phyloP scores from a whole-genome alignment of 805 yeast genomes.

The Ogataea siamensis region DNA sequence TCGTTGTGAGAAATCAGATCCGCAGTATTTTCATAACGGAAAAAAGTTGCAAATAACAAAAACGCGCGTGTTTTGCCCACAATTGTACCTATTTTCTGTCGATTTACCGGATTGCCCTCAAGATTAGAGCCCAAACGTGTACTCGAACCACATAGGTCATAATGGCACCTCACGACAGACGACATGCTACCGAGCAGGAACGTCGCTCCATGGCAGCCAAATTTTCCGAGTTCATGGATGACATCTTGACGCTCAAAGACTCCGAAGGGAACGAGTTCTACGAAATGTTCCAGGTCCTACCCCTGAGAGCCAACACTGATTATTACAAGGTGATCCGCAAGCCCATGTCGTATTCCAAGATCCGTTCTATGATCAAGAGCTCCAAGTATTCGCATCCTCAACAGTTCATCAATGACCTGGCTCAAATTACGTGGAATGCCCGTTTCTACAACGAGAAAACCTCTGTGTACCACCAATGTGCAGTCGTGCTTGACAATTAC shows the following conservation, averaged over 20 bases:
- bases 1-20: conserved; percentile 10
- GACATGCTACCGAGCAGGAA: conserved; percentile 19
- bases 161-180: conserved; percentile 14
- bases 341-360: conserved; percentile 80
- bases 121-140: conserved; percentile 2
- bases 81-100: conserved; percentile 4
- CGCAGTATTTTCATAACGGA: conserved; percentile 5
- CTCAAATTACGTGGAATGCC: conserved; percentile 89
- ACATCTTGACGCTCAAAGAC: conserved; percentile 28
- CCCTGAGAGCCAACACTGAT: conserved; percentile 69
- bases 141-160: not conserved
- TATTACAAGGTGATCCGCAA: conserved; percentile 74
- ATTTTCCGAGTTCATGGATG: conserved; percentile 20
- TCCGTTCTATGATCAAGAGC: conserved; percentile 57
- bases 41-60: conserved; percentile 3
- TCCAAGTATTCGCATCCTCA: conserved; percentile 57
- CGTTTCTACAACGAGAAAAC: conserved; percentile 73
- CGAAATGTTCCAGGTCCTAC: conserved; percentile 62
- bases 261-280: conserved; percentile 30
- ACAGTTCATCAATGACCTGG: conserved; percentile 72
- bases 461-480: conserved; percentile 67
- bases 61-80: conserved; percentile 3
- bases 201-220: conserved; percentile 20
- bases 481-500: conserved; percentile 54
- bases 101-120: conserved; percentile 1